These are phyloP conservation scores for Colletotrichum sp. DNA, from an alignment of 2,329 filamentous ascomycete species.

Conservation along the genomic window DNA sequence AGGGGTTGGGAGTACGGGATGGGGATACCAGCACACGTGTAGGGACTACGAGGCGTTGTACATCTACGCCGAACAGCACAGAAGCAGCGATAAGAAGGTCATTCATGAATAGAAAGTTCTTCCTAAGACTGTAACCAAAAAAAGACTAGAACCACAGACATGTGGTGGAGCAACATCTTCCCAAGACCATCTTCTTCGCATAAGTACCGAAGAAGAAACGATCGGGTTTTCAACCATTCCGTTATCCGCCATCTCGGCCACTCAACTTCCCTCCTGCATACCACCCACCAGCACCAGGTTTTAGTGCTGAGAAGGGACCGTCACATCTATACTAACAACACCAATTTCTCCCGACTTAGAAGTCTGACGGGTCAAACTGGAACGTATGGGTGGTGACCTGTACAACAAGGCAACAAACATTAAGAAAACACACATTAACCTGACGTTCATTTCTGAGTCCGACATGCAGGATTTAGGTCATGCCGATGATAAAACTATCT, in stretches of 20 bases:
- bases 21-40: constrained; percentile 23
- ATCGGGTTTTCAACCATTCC: neutral
- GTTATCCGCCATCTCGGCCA: neutral
- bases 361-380: no score
- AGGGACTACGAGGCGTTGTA: constrained; percentile 26
- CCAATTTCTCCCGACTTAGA: no score
- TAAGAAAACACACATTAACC: no score
- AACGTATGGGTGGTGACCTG: no score
- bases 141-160: neutral
- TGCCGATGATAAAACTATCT: no score
- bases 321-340: no score
- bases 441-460: no score
- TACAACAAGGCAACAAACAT: no score
- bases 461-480: no score
- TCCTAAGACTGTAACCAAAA: neutral
- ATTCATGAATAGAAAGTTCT: neutral
- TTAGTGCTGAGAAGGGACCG: no score
- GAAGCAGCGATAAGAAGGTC: neutral
- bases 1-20: neutral
- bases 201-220: neutral
- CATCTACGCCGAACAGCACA: neutral
- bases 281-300: no score
- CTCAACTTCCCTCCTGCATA: neutral
- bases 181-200: neutral
- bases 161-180: neutral